These are phyloP conservation scores for Ogataea minuta DNA, from an alignment of 805 yeast genomes.

Conservation along the genomic window DNA sequence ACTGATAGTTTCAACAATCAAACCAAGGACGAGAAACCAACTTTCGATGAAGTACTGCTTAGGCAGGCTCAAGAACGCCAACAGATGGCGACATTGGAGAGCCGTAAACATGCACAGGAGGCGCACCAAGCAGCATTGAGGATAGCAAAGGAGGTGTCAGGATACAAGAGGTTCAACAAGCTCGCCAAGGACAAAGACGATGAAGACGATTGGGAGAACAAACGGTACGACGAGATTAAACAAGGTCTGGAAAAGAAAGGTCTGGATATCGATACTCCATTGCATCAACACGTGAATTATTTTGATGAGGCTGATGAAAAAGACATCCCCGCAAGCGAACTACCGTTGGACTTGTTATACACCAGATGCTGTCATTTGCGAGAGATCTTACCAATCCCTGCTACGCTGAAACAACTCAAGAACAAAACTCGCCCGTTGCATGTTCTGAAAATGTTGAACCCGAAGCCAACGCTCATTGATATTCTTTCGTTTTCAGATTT, in stretches of 20 bases:
- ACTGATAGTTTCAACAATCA: conserved; percentile 43
- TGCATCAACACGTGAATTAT: conserved; percentile 45
- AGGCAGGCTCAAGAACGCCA: conserved; percentile 60
- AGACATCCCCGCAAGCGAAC: conserved; percentile 12
- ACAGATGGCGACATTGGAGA: conserved; percentile 51
- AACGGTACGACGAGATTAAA: conserved; percentile 10
- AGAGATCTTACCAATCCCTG: conserved; percentile 49
- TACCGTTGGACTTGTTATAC: conserved; percentile 49
- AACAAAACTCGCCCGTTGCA: conserved; percentile 50
- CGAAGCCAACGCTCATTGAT: conserved; percentile 58
- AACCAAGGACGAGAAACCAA: conserved; percentile 27
- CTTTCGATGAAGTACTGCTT: conserved; percentile 47
- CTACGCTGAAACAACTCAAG: conserved; percentile 52
- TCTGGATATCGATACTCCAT: conserved; percentile 69
- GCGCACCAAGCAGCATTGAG: conserved; percentile 71
- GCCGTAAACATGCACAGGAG: conserved; percentile 71
- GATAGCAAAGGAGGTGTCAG: conserved; percentile 63
- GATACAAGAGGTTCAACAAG: conserved; percentile 36
- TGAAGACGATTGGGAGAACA: conserved; percentile 24
- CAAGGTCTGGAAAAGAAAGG: conserved; percentile 7
- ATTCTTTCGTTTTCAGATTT: conserved; percentile 57
- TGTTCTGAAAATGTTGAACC: conserved; percentile 54
- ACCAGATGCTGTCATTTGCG: conserved; percentile 49
- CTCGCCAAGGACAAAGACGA: conserved; percentile 27
- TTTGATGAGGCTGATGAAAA: conserved; percentile 23